phyloP scores from a whole-genome alignment of 2,329 filamentous ascomycete genomes.

The Cladosporium phlei region DNA sequence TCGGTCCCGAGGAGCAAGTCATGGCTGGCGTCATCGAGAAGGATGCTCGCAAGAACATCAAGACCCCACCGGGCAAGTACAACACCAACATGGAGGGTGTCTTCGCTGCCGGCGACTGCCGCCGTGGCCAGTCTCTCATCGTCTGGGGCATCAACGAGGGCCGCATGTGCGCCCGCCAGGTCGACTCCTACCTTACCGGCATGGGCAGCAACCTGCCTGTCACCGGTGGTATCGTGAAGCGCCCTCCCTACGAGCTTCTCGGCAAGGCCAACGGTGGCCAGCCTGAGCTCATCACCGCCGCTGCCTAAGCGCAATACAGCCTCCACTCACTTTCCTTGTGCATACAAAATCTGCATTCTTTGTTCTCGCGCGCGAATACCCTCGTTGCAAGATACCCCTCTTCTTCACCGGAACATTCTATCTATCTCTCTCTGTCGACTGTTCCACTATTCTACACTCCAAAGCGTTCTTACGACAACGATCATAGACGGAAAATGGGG shows the following conservation, averaged over 20 bases:
- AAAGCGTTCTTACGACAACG: neutral
- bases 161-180: conserved; percentile 84
- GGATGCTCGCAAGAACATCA: conserved; percentile 90
- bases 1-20: conserved; percentile 85
- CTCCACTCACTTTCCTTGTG: neutral
- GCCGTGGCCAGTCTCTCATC: conserved; percentile 89
- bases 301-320: conserved; percentile 22
- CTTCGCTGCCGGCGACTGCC: conserved; percentile 92
- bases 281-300: conserved; percentile 35
- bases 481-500: neutral
- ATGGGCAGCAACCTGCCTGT: conserved; percentile 73
- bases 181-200: conserved; percentile 80
- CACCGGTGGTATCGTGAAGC: conserved; percentile 88
- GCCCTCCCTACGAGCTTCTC: conserved; percentile 67
- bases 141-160: conserved; percentile 99
- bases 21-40: conserved; percentile 85
- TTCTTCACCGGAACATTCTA: too few species aligned
- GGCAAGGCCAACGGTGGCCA: conserved; percentile 36
- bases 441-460: neutral
- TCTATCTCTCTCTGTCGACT: neutral
- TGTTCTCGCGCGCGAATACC: conserved; percentile 3
- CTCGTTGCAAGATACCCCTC: conserved; percentile 6
- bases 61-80: conserved; percentile 84
- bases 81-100: conserved; percentile 81
- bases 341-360: neutral